These are phyloP conservation scores for Erodium maritimum DNA, from an alignment of 345 rosid species.

Conservation along the genomic window DNA sequence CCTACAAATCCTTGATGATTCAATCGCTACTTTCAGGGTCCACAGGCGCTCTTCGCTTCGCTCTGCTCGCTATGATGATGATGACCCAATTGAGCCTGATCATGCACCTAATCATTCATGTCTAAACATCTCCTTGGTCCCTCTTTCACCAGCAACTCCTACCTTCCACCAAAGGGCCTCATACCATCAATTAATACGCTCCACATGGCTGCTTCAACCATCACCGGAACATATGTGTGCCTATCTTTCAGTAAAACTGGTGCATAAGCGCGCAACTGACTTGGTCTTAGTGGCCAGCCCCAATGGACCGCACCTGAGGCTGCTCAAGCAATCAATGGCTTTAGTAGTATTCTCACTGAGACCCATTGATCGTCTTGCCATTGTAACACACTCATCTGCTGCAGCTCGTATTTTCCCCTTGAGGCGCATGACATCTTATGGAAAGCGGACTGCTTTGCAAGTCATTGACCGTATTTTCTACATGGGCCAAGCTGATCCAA, in stretches of 20 bases:
- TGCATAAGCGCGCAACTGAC: conserved; percentile 49
- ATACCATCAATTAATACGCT: conserved; percentile 20
- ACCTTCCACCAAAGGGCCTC: too few relatives aligned
- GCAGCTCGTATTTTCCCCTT: conserved; percentile 72
- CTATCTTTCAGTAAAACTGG: conserved; percentile 54
- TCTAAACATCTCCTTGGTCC: conserved; percentile 40
- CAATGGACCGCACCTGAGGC: conserved; percentile 65
- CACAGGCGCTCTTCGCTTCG: conserved; percentile 64
- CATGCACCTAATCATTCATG: conserved; percentile 34
- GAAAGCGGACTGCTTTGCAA: conserved; percentile 61
- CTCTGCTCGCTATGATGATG: conserved; percentile 71
- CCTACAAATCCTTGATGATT: conserved; percentile 60
- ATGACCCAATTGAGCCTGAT: conserved; percentile 61
- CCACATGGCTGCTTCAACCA: conserved; percentile 22
- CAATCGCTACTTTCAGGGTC: conserved; percentile 65
- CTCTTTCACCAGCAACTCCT: conserved; percentile 27
- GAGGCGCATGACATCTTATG: conserved; percentile 73
- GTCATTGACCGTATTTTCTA: conserved; percentile 79
- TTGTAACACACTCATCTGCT: conserved; percentile 72
- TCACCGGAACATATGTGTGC: conserved; percentile 12
- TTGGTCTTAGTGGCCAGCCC: conserved; percentile 69
- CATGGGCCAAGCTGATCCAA: conserved; percentile 63
- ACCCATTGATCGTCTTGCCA: conserved; percentile 60
- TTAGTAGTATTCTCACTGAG: conserved; percentile 63
- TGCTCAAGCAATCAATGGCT: conserved; percentile 77